phyloP scores from a whole-genome alignment of 1,284 basidiomycete genomes.

The Paramarasmius palmivorus region DNA sequence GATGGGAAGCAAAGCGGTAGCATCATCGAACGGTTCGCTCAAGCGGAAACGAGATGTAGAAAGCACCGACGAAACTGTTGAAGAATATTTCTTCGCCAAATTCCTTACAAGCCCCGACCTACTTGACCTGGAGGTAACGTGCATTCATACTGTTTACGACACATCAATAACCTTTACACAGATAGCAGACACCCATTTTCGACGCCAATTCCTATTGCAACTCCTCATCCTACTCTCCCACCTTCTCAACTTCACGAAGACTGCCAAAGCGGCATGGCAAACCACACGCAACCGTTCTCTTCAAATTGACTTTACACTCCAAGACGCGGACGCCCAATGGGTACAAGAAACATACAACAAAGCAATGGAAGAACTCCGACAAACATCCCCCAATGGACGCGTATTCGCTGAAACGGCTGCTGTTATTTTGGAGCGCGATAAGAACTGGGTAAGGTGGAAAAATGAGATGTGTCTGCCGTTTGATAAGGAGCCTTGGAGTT shows the following conservation, averaged over 20 bases:
- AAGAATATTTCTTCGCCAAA: constrained; percentile 89
- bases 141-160: not conserved
- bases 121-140: constrained; percentile 77
- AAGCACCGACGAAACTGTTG: constrained; percentile 41
- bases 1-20: constrained; percentile 66
- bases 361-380: constrained; percentile 68
- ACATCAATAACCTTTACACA: constrained; percentile 28
- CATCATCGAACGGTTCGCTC: constrained; percentile 37
- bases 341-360: constrained; percentile 67
- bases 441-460: constrained; percentile 87
- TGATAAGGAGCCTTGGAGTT: constrained; percentile 65
- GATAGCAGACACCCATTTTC: constrained; percentile 87
- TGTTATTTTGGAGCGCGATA: constrained; percentile 75
- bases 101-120: constrained; percentile 86
- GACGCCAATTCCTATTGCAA: constrained; percentile 90
- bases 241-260: constrained; percentile 74
- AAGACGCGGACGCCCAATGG: constrained; percentile 68
- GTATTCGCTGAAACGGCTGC: constrained; percentile 72
- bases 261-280: constrained; percentile 63
- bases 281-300: constrained; percentile 68
- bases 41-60: constrained; percentile 70
- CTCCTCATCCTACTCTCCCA: constrained; percentile 82
- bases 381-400: constrained; percentile 74
- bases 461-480: constrained; percentile 75
- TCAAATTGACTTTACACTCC: constrained; percentile 79